Evolutionary conservation across 2,329 filamentous ascomycete genomes (phyloP), one percentile per base, ranked within the genome.

Genomic region (Chalaropsis thielavioides): DNA sequence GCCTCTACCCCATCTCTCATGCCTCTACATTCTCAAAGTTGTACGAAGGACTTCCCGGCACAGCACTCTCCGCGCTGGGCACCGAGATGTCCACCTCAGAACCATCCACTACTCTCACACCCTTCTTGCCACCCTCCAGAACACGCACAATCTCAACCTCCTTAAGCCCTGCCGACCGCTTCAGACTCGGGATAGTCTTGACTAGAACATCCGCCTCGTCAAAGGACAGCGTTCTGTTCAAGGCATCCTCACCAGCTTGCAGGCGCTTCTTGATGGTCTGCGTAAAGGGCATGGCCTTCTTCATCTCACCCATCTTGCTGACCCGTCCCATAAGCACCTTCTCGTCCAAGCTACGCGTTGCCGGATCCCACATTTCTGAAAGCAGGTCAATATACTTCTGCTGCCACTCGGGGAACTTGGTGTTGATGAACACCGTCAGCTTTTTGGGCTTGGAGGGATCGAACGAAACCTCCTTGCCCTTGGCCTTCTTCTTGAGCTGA

Each of bases 211-310:
- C 80, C 60, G 85, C 79, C 79, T 99, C 94, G 71, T 96, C 87
- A 74, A 97, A 99, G 0, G 84, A 81, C 68, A 99, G 79, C 76
- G 92, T 90, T 69, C 91, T 83, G 72, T 92, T 85, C 72, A 97
- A 86, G 10, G 96, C 90, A 1, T 77, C 79, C 75, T 92, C 84
- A 68, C 89, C 87, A 61, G 81, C 80, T 66, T 90, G 80, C 65
- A 99, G 82, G 63, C 89, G 84, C 75, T 83, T 89, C 86, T 96
- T 96, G 67, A 97, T 79, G 6, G 75, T 77, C 77, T 97, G 92
- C 61, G 96, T 86, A 72, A 96, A 97, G 0, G 94, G 94, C 92
- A 97, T 97, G 1, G 91, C 92, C 78, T 95, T 94, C 84, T 97
- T 99, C 82, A 91, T 90, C 76, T 95, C 89, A 54, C 85, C 85